Conservation (phyloP, 805 yeast species). For the Candida chauliodis region DNA sequence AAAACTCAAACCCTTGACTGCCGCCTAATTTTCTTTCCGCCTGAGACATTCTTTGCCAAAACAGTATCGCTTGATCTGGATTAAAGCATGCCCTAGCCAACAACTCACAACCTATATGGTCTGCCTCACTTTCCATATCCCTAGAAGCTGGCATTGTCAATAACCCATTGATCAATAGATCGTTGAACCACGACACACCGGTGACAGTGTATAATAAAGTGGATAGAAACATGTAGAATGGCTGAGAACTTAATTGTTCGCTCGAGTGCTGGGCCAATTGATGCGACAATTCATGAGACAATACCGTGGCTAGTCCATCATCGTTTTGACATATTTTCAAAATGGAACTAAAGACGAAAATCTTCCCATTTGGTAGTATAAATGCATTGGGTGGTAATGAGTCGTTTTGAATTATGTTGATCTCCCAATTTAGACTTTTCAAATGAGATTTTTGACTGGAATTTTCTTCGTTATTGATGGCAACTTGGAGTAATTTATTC, state of each 20-base stretch:
- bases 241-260: conserved; percentile 76
- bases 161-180: conserved; percentile 50
- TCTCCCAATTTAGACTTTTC: conserved; percentile 61
- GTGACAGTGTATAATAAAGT: conserved; percentile 55
- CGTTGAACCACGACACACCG: conserved; percentile 53
- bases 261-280: conserved; percentile 89
- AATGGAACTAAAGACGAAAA: conserved; percentile 80
- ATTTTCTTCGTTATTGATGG: conserved; percentile 30
- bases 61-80: conserved; percentile 65
- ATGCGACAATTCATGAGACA: conserved; percentile 92
- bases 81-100: conserved; percentile 89
- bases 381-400: conserved; percentile 91
- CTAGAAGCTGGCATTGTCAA: conserved; percentile 82
- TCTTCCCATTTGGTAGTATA: conserved; percentile 94
- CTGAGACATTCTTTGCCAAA: conserved; percentile 80
- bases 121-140: conserved; percentile 95
- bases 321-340: conserved; percentile 75
- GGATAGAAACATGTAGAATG: conserved; percentile 58
- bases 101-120: conserved; percentile 85
- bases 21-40: conserved; percentile 31
- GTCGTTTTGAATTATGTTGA: conserved; percentile 64
- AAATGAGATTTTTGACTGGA: conserved; percentile 32
- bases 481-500: conserved; percentile 58
- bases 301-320: conserved; percentile 92
- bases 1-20: conserved; percentile 43